Conservation (phyloP, 192 early-diverging fungal genomes). For the Dispira simplex region DNA sequence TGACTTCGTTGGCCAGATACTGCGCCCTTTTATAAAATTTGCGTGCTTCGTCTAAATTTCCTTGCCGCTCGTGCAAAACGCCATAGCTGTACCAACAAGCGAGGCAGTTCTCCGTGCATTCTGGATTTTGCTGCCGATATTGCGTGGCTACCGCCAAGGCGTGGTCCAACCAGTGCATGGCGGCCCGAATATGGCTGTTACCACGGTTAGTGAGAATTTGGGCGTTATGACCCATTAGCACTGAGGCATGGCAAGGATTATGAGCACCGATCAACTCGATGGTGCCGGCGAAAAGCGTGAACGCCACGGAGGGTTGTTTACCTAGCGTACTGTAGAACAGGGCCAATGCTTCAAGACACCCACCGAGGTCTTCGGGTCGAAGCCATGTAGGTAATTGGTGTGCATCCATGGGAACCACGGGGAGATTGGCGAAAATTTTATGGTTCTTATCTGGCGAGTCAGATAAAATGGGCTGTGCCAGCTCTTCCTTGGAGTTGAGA, state of each 20-base stretch:
- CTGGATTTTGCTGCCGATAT: not conserved
- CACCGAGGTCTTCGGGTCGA: not conserved
- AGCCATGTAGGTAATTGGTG: not conserved
- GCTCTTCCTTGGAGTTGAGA: too few relatives aligned
- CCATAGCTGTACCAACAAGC: conserved; percentile 2
- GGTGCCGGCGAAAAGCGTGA: not conserved
- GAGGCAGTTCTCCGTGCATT: not conserved
- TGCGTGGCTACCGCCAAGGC: not conserved
- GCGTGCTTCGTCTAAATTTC: not conserved
- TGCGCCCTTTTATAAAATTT: not conserved
- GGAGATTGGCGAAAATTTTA: not conserved
- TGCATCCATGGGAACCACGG: conserved; percentile 7
- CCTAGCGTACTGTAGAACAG: not conserved
- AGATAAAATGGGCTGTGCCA: too few relatives aligned
- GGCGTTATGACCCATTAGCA: conserved; percentile 1
- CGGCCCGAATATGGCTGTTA: not conserved
- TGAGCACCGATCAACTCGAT: conserved; percentile 1
- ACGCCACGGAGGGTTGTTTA: not conserved
- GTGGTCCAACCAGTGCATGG: conserved; percentile 5
- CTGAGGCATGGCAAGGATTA: conserved; percentile 7
- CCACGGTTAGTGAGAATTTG: not conserved
- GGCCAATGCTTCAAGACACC: not conserved
- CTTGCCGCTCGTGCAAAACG: not conserved
- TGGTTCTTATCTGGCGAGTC: too few relatives aligned
- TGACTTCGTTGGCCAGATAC: not conserved